Conservation (phyloP, 202 grass and related monocot genomes). For the Schoenoplectus triqueter region DNA sequence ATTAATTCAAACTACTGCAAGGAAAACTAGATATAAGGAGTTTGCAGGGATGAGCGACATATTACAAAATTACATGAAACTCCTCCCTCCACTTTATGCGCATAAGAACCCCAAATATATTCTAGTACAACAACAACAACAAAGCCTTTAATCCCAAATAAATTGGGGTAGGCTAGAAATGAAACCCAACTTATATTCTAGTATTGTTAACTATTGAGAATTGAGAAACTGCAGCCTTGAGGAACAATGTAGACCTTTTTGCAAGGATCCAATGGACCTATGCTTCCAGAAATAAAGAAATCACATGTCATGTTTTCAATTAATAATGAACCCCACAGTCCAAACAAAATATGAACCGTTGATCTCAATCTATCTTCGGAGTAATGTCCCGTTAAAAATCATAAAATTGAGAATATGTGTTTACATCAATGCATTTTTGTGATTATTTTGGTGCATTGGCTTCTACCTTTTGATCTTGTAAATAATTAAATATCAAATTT, state of each 20-base stretch:
- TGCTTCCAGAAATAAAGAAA: background rate
- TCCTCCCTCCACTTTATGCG: background rate
- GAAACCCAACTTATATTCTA: background rate
- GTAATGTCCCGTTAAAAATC: slow-evolving; percentile 3
- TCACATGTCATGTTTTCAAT: background rate
- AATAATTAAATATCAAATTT: background rate
- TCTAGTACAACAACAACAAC: background rate
- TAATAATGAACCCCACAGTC: background rate
- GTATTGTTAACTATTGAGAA: background rate
- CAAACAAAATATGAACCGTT: background rate
- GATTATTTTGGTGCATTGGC: background rate
- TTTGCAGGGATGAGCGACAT: background rate
- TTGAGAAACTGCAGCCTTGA: background rate
- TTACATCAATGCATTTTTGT: slow-evolving; percentile 1
- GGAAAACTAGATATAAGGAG: background rate
- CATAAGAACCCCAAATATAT: slow-evolving; percentile 2
- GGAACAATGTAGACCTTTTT: background rate
- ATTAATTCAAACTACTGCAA: slow-evolving; percentile 13
- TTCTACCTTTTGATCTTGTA: background rate
- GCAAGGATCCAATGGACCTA: background rate
- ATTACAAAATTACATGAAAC: background rate
- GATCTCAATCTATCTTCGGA: background rate
- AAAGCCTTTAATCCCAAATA: too few species aligned
- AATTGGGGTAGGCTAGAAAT: too few species aligned
- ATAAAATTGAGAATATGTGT: background rate